Evolutionary conservation across 1,284 basidiomycete genomes (phyloP).

Genomic region (Malassezia cuniculi): DNA sequence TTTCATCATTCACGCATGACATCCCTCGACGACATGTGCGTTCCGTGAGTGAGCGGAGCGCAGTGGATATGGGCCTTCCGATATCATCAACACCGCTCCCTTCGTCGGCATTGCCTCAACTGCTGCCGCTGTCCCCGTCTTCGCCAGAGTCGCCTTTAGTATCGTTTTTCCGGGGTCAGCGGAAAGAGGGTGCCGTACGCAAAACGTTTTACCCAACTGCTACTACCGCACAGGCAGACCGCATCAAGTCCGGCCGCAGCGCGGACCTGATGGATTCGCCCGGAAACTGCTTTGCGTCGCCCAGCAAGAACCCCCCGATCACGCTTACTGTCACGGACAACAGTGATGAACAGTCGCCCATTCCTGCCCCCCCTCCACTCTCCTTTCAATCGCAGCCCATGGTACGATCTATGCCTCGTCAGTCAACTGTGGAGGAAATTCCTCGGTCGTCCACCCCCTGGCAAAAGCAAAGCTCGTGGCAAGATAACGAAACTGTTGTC

Average conservation of each 20-base stretch:
- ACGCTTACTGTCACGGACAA: too few relatives aligned
- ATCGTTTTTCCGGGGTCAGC: too few relatives aligned
- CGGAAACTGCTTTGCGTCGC: constrained; percentile 2
- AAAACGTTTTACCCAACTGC: background rate
- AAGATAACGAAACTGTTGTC: too few relatives aligned
- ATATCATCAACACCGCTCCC: too few relatives aligned
- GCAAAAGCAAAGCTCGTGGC: too few relatives aligned
- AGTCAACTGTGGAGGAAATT: too few relatives aligned
- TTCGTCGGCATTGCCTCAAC: too few relatives aligned
- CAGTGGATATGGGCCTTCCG: too few relatives aligned
- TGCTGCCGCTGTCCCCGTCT: too few relatives aligned
- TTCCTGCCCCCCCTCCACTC: background rate
- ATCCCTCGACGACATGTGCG: constrained; percentile 5
- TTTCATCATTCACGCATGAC: background rate
- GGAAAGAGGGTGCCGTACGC: too few relatives aligned
- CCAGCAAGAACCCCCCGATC: too few relatives aligned
- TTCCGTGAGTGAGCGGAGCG: constrained; percentile 9
- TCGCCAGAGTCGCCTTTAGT: constrained; percentile 8
- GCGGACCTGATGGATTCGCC: constrained; percentile 10
- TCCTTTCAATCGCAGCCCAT: background rate
- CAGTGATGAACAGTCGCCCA: background rate
- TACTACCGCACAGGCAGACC: background rate
- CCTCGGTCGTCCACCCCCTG: background rate
- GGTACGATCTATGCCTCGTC: constrained; percentile 2
- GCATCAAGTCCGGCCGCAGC: background rate